Evolutionary conservation across 2,329 filamentous ascomycete genomes (phyloP), one percentile per base, ranked within the genome.

Genomic region (Colletotrichum sp.): DNA sequence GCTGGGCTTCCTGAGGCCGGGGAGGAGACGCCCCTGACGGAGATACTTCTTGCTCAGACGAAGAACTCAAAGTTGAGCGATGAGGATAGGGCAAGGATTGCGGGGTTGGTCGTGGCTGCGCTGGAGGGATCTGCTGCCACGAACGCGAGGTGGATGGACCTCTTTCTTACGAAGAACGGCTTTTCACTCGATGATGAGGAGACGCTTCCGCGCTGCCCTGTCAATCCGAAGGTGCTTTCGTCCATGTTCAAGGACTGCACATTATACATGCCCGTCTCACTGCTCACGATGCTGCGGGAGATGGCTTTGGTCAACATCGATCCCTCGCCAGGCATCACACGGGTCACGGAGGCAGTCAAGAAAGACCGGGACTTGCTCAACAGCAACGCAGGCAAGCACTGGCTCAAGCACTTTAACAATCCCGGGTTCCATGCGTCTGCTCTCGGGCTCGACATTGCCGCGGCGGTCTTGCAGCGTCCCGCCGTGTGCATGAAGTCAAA

Each of bases 161-260:
- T 84, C 12, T 86, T 86, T 48, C 65, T 84, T 5, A 71, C 75
- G n/a, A 81, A 78, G 63, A 79, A 85, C 59, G 71, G 77, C 0
- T 80, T 85, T n/a, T 24, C 48, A 1, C 65, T 82, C 1, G 69
- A 75, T 16, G 65, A 69, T 1, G 71, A 72, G 9, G 78, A 82
- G 7, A n/a, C 48, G 2, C 67, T 85, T 9, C 81, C 83, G 0
- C 26, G 66, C 1, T 69, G 81, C 1, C 83, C 84, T 0, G 59
- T 80, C 0, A 78, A 77, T 7, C 76, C 79, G 3, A 13, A 5
- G 0, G 30, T 74, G 5, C 66, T 82, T 3, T 13, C 61, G 2
- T 28, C 64, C 3, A 30, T 80, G 16, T 26, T 80, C 81, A 61
- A 18, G 5, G 16, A 32, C 5, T 72, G 79, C 15, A 71, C 68